Conservation (phyloP, 2,329 filamentous ascomycete genomes). For the Colletotrichum navitas region DNA sequence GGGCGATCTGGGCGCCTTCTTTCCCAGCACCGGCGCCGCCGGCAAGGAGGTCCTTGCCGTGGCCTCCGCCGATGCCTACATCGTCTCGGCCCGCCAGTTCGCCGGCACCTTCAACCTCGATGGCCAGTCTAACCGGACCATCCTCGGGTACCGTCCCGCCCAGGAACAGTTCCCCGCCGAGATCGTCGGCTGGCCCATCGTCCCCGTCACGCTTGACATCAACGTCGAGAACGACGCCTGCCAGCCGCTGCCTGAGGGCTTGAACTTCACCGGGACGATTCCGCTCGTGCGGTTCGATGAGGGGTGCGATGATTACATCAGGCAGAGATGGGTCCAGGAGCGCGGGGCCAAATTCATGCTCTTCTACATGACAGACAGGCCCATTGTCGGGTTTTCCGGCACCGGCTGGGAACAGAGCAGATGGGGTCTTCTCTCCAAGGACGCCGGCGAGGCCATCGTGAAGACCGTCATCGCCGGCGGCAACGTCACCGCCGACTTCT, state of each 20-base stretch:
- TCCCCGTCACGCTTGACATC: slow-evolving; percentile 45
- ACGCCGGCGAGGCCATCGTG: slow-evolving; percentile 50
- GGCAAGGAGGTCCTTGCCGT: slow-evolving; percentile 47
- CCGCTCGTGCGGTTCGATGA: slow-evolving; percentile 38
- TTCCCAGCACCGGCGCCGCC: slow-evolving; percentile 45
- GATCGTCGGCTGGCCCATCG: slow-evolving; percentile 46
- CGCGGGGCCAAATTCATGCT: slow-evolving; percentile 49
- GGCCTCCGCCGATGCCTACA: slow-evolving; percentile 34
- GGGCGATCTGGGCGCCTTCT: slow-evolving; percentile 45
- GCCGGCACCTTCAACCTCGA: slow-evolving; percentile 45
- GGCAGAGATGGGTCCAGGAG: slow-evolving; percentile 49
- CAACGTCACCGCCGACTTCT: slow-evolving; percentile 49
- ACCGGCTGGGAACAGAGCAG: slow-evolving; percentile 35
- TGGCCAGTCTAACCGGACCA: slow-evolving; percentile 44
- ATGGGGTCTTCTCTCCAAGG: slow-evolving; percentile 34
- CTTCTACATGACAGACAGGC: slow-evolving; percentile 50
- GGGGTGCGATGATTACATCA: slow-evolving; percentile 36
- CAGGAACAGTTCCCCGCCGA: slow-evolving; percentile 43
- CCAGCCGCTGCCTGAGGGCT: slow-evolving; percentile 38
- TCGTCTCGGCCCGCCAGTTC: slow-evolving; percentile 35
- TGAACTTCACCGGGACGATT: slow-evolving; percentile 29
- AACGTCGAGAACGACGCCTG: slow-evolving; percentile 47
- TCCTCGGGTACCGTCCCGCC: slow-evolving; percentile 45
- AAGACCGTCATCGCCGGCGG: slow-evolving; percentile 48
- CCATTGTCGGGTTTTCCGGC: slow-evolving; percentile 34